phyloP scores from a whole-genome alignment of 129 eudicot genomes.

The Solidago caesia region DNA sequence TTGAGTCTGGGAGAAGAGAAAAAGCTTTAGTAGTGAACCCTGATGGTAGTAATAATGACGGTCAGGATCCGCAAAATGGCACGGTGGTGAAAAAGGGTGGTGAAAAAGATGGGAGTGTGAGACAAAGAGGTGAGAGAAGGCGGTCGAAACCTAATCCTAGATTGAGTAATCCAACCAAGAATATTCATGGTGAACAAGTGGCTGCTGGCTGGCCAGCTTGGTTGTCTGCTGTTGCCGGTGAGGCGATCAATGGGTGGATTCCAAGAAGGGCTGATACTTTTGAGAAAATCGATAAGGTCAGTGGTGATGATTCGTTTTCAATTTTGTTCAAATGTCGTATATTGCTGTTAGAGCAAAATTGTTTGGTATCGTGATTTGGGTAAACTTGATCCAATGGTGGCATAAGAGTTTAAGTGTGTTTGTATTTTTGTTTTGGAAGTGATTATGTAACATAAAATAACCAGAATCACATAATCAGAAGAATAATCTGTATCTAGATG shows the following conservation, averaged over 20 bases:
- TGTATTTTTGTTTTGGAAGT: no score
- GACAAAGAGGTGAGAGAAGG: conserved; percentile 43
- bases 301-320: conserved; percentile 8
- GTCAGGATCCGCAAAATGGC: conserved; percentile 29
- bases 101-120: conserved; percentile 32
- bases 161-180: conserved; percentile 53
- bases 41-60: conserved; percentile 28
- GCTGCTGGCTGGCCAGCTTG: conserved; percentile 98
- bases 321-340: neutral
- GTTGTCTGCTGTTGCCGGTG: conserved; percentile 81
- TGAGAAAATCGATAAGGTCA: conserved; percentile 80
- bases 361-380: neutral
- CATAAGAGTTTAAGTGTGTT: no score
- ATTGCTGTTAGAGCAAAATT: neutral
- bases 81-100: conserved; percentile 27
- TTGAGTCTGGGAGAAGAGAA: conserved; percentile 65
- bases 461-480: no score
- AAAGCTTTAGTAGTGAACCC: conserved; percentile 29
- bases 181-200: conserved; percentile 75
- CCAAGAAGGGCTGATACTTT: conserved; percentile 87
- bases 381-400: no score
- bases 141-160: conserved; percentile 55
- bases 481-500: no score
- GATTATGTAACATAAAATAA: no score
- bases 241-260: conserved; percentile 87